Percentiles rank a stretch among this genome's conserved stretches.
Conservation (phyloP, 495 filamentous ascomycete genomes). For the Neurospora sp. region DNA sequence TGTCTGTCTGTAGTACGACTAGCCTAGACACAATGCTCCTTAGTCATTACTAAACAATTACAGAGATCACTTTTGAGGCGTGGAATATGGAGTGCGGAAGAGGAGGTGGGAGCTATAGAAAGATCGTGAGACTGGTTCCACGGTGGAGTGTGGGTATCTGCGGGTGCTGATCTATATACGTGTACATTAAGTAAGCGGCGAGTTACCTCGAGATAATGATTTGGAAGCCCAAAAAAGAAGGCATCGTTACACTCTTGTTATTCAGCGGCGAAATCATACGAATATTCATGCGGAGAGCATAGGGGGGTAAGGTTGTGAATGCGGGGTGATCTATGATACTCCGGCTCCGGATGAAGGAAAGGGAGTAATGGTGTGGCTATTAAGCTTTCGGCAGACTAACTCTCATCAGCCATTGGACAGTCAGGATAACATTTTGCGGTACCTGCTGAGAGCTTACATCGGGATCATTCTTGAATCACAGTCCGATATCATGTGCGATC, state of each 20-base stretch:
- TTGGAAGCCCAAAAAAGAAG: not conserved
- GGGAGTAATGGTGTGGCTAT: not conserved
- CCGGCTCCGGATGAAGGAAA: not conserved
- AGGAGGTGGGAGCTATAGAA: not conserved
- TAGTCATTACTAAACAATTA: not conserved
- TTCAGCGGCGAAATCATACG: not conserved
- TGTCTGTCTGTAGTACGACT: not conserved
- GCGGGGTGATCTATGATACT: not conserved
- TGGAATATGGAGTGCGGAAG: not conserved
- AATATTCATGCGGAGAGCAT: not conserved
- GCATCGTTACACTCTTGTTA: not conserved
- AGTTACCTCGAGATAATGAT: not conserved
- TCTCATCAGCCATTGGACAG: not conserved
- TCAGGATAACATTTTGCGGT: not conserved
- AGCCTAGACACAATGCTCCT: not conserved
- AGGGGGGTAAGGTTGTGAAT: not conserved
- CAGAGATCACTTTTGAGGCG: not conserved
- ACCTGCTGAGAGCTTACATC: not conserved
- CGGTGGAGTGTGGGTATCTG: not conserved
- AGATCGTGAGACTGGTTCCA: not conserved
- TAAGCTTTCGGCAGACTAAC: not conserved
- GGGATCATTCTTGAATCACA: not conserved
- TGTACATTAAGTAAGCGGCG: not conserved
- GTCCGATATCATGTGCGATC: not conserved
- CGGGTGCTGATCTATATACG: not conserved